Conservation (phyloP, 345 rosid genomes). For the Eucalyptus pauciflora region DNA sequence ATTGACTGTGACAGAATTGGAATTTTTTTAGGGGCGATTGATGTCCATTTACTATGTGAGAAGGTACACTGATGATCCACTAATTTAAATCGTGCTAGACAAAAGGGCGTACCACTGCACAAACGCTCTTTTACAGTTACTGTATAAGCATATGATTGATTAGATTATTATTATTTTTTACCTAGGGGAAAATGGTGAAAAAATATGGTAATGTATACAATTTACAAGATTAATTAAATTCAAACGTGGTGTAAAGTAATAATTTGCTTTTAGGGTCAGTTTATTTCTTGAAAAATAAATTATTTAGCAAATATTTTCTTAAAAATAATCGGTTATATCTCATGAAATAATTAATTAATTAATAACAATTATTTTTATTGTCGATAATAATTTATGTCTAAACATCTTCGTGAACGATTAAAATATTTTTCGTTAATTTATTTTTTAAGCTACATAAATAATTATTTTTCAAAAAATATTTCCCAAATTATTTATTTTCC, state of each 20-base stretch:
- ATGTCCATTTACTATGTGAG: not conserved
- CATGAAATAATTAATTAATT: not conserved
- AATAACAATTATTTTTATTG: too few species aligned
- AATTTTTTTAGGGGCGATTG: not conserved
- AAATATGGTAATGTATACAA: too few species aligned
- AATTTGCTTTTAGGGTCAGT: not conserved
- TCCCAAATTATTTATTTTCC: not conserved
- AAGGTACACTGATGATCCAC: not conserved
- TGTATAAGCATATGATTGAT: not conserved
- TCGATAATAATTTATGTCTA: accelerated
- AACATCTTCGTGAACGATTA: not conserved
- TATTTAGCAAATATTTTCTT: too few species aligned
- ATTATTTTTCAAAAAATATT: too few species aligned
- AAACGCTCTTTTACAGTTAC: not conserved
- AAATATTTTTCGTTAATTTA: not conserved
- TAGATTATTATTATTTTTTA: too few species aligned
- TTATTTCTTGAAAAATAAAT: too few species aligned
- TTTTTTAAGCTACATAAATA: too few species aligned
- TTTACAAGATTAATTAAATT: not conserved
- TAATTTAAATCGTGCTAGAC: not conserved
- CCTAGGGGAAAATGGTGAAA: not conserved
- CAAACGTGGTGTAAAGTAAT: not conserved
- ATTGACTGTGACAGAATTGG: not conserved
- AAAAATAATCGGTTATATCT: too few species aligned
- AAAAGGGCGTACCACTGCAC: not conserved